Evolutionary conservation across 2,329 filamentous ascomycete genomes (phyloP), one percentile per base, ranked within the genome.

Genomic region (Aspergillus quadricinctus): DNA sequence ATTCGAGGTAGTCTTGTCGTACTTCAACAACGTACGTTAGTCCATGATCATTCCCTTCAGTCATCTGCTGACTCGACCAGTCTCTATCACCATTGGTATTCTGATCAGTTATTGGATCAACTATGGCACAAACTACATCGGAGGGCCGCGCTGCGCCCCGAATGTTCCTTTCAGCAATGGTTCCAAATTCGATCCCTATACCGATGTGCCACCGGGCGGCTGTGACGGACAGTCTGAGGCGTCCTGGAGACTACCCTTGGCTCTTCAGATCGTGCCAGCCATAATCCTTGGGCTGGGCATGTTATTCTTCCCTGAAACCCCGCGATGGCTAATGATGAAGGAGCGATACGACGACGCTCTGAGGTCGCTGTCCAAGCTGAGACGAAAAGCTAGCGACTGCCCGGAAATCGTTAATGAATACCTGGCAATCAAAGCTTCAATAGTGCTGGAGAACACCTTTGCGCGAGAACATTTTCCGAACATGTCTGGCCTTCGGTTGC

Each of bases 281-380:
- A 49, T 76, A 0, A 61, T 71, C 17, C 61, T 78, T 1, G 71
- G 75, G 3, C 56, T 72, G 2, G 74, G 75, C 8, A 76, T 77
- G 62, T 29, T 73, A 4, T 81, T 82, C 66, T 76, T 83, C 57
- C 83, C 83, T 0, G 83, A 80, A 54, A 83, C 82, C 0, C 83
- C 83, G 0, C 75, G 83, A 25, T 85, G 82, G 76, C 72, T 84
- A 1, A 72, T 77, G 8, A 77, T 76, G 61, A 74, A 77, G 52
- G 77, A 77, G 37, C 75, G 77, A 4, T 75, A 83, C 50, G 72
- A 79, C 3, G 81, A 83, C 17, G 77, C 78, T 0, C 68, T 83
- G 7, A 57, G 66, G 10, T 75, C 74, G 0, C 70, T 85, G 2
- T 74, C 73, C 2, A 78, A 75, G 56, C 69, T 85, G 6, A 78